Base-by-base conservation (phyloP, 1,284 basidiomycete genomes). In the Moniliophthora roreri region DNA sequence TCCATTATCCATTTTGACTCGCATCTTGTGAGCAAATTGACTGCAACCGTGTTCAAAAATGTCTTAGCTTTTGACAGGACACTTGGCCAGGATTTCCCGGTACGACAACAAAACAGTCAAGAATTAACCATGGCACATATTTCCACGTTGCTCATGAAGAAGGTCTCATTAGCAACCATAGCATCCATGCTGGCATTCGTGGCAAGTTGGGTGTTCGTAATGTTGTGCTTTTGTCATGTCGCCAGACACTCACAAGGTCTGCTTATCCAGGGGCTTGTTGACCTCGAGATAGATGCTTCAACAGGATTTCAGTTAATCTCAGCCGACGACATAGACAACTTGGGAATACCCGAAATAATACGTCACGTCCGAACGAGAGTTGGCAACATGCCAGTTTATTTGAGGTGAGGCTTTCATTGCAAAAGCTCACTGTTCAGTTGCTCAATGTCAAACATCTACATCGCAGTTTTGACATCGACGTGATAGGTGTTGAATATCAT, bases 1-100 rank as follows among this genome's bases (percentile, higher is more conserved):
- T 85, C 85, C 32, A 85, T 91, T 44, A 89, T 92, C 47, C 90
- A 92, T 66, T 91, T 92, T 58, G 89, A 92, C 63, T 85, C 87
- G 0, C 89, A 92, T 67, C 70, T 90, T 58, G 76, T 77, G 46
- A 23, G 63, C 23, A n/a, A 32, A 26, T 37, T 8, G 36, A 20
- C 38, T 16, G 42, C 21, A 32, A 9, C 13, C 32, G 11, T 48
- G 16, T 16, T 8, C 13, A 11, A 8, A 32, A 46, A 36, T n/a
- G 45, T 46, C 52, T 37, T 49, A 40, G 10, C 37, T n/a, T 11
- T 32, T 24, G 45, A 32, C 41, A 75, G 75, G 76, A 78, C 52
- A 76, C 73, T n/a, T 77, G 89, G 87, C 62, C 72, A 24, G 69
- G 69, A 28, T 82, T 85, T 61, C 73, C 79, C 11, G 82, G 82